Conservation (phyloP, 2,329 filamentous ascomycete genomes). For the Paraphaeosphaeria sporulosa region DNA sequence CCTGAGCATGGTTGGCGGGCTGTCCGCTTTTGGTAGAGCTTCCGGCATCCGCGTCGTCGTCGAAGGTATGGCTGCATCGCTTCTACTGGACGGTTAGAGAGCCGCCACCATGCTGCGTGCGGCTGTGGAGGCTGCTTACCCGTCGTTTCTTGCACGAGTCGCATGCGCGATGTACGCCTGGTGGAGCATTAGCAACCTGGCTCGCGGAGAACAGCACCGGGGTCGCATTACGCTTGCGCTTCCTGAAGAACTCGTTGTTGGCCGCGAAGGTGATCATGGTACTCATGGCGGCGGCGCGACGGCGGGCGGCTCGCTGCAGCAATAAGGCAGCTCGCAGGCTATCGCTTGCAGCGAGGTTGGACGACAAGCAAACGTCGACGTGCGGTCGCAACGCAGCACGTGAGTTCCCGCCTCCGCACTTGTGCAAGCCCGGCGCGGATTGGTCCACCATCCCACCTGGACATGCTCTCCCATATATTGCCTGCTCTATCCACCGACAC, state of each 20-base stretch:
- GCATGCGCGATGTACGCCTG: conserved; percentile 52
- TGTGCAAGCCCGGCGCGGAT: conserved; percentile 22
- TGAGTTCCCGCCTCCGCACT: conserved; percentile 36
- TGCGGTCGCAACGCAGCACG: conserved; percentile 21
- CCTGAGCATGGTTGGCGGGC: conserved; percentile 39
- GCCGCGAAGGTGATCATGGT: conserved; percentile 55
- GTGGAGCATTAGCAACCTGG: conserved; percentile 31
- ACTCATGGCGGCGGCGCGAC: conserved; percentile 41
- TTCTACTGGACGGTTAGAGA: conserved; percentile 44
- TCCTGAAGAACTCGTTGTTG: conserved; percentile 55
- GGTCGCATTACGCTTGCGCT: conserved; percentile 49
- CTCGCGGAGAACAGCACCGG: conserved; percentile 16
- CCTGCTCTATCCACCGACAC: conserved; percentile 17
- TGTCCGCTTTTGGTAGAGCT: conserved; percentile 49
- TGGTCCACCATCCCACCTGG: conserved; percentile 12
- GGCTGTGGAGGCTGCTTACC: conserved; percentile 34
- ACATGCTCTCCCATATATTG: conserved; percentile 19
- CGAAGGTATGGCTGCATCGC: conserved; percentile 53
- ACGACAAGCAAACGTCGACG: conserved; percentile 25
- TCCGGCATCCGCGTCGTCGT: conserved; percentile 45
- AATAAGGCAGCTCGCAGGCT: conserved; percentile 23
- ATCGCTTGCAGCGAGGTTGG: conserved; percentile 30
- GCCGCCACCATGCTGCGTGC: conserved; percentile 21
- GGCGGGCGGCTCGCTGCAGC: conserved; percentile 14
- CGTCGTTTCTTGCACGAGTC: conserved; percentile 55